Percentiles rank a stretch among this genome's conserved stretches.
Conservation (phyloP, 2,329 filamentous ascomycete genomes). For the Hymenoscyphus infarciens region DNA sequence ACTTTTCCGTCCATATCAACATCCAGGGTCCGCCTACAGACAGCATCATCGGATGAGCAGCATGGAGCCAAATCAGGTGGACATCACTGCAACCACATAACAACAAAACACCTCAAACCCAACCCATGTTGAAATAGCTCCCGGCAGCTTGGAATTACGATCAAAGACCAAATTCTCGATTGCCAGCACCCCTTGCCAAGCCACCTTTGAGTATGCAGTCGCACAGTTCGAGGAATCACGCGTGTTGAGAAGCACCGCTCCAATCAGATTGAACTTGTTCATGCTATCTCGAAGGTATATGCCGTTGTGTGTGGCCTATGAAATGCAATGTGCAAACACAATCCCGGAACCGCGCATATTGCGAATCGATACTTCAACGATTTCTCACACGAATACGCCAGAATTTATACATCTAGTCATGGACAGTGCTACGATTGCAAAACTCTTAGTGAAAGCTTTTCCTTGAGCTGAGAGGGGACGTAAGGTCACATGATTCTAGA, state of each 20-base stretch:
- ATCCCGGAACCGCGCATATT: background rate
- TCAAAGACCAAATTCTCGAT: background rate
- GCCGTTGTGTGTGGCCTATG: constrained; percentile 1
- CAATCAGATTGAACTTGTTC: background rate
- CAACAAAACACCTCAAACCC: background rate
- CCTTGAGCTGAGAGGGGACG: background rate
- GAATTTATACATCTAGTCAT: background rate
- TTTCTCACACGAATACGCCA: background rate
- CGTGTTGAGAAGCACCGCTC: background rate
- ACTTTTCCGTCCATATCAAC: background rate
- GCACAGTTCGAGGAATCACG: background rate
- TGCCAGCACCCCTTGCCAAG: background rate
- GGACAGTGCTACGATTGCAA: background rate
- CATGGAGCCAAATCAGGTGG: background rate
- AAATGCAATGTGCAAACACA: background rate
- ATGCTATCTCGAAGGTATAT: background rate
- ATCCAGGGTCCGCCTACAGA: background rate
- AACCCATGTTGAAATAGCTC: background rate
- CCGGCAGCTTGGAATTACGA: background rate
- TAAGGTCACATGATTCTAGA: background rate
- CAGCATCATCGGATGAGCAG: background rate
- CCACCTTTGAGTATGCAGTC: background rate
- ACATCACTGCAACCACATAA: background rate
- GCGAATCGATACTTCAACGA: background rate
- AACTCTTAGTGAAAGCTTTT: background rate